A percentile compares a stretch with the other conserved stretches of the same genome.
phyloP scores from a whole-genome alignment of 176 grass and related monocot species.

The Oryza rufipogon region DNA sequence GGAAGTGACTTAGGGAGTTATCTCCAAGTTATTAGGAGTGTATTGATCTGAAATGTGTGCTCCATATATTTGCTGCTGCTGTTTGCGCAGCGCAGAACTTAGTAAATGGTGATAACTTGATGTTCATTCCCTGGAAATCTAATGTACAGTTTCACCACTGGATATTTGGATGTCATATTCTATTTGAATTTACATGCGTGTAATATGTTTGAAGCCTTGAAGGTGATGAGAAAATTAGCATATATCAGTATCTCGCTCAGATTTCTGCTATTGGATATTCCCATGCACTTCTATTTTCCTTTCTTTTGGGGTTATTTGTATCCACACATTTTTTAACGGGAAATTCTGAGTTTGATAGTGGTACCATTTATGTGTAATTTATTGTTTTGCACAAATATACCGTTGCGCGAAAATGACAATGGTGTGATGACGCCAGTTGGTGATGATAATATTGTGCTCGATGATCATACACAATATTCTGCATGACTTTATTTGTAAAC shows the following conservation, averaged over 20 bases:
- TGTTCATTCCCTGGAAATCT: neutral
- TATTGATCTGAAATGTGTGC: neutral
- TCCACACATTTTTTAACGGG: too few relatives aligned
- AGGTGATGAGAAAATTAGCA: neutral
- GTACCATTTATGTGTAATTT: too few relatives aligned
- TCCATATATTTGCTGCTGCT: neutral
- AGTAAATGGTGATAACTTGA: neutral
- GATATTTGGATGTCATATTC: neutral
- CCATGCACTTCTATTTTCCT: too few relatives aligned
- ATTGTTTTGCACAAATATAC: too few relatives aligned
- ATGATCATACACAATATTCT: too few relatives aligned
- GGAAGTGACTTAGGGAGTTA: neutral
- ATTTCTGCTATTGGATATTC: too few relatives aligned
- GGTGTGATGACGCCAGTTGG: too few relatives aligned
- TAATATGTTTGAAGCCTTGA: neutral
- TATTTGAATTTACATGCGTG: neutral
- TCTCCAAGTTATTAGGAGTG: neutral
- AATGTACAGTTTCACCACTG: neutral
- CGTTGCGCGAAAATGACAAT: too few relatives aligned
- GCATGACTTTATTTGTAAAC: too few relatives aligned
- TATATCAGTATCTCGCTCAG: neutral
- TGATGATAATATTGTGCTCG: too few relatives aligned
- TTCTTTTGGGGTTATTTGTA: too few relatives aligned
- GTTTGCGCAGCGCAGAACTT: neutral
- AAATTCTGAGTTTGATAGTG: too few relatives aligned